Evolutionary conservation across 2,329 filamentous ascomycete genomes (phyloP), one percentile per base, ranked within the genome.

Genomic region (Ascochyta pisi): DNA sequence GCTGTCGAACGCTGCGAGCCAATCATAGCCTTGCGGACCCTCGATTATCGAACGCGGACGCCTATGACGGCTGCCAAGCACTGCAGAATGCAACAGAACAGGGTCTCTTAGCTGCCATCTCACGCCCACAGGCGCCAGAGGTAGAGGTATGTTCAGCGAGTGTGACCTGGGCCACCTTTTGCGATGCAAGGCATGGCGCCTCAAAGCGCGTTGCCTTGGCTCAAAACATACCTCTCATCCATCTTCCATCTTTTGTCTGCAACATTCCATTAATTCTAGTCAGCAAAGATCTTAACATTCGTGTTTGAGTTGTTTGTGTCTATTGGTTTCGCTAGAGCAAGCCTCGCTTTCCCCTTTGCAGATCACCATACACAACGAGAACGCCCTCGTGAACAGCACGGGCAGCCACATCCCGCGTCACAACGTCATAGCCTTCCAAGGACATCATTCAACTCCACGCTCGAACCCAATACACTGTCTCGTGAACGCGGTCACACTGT

Each of bases 11-110:
- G 31, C 42, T 58, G 43, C 41, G 27, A 54, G 58, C 71, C 69
- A 74, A 72, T 71, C 66, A 68, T 51, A 54, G 33, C 6, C 8
- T 24, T 9, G 24, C 26, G 29, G 24, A 47, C 62, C 62, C 61
- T 46, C 50, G 62, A 40, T 34, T 19, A n/a, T 55, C 41, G 23
- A 45, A 55, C 41, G 41, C 54, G 44, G 53, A 61, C 59, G 65
- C 64, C 62, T 65, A 67, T 67, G 65, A 69, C 67, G 65, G 66
- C 59, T 59, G 63, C 69, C 58, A 68, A 70, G 65, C 51, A 55
- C 24, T 59, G 57, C 62, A 50, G 54, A 56, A 47, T 59, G 59
- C 26, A 43, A 45, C 51, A 50, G 54, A 60, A 62, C 64, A 70
- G 64, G 59, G 57, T 63, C 51, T 54, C 52, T 65, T 56, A 45